These are phyloP conservation scores for Peronosclerospora sorghi DNA, from an alignment of 352 stramenopile genomes.

Conservation along the genomic window DNA sequence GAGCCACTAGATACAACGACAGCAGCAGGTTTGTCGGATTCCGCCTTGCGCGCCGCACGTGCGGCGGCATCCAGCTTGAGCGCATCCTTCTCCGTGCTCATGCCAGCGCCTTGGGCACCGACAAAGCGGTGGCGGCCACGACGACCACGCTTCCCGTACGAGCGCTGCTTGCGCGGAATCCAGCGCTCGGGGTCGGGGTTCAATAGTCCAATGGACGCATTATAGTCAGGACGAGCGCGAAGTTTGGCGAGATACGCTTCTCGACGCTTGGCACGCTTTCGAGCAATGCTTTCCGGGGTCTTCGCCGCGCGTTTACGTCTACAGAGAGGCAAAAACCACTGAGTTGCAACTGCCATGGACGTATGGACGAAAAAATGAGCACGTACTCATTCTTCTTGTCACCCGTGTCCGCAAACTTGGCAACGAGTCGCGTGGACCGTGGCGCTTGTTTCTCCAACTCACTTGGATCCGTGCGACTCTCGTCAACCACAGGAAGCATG, in stretches of 20 bases:
- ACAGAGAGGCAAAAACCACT: neutral
- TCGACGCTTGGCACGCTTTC: conserved; percentile 63
- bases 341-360: conserved; percentile 1
- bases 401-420: conserved; percentile 41
- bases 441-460: conserved; percentile 54
- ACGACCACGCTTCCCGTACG: conserved; percentile 60
- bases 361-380: neutral
- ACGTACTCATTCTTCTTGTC: conserved; percentile 81
- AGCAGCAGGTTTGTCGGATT: conserved; percentile 43
- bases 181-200: conserved; percentile 73
- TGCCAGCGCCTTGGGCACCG: conserved; percentile 63
- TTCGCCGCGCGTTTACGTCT: conserved; percentile 65
- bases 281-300: conserved; percentile 54
- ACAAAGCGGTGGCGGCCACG: conserved; percentile 76
- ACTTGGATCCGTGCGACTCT: conserved; percentile 43
- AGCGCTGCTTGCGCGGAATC: conserved; percentile 82
- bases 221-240: conserved; percentile 56
- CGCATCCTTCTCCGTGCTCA: conserved; percentile 73
- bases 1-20: conserved; percentile 47
- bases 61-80: conserved; percentile 72
- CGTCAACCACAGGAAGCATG: conserved; percentile 46
- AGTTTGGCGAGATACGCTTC: conserved; percentile 50
- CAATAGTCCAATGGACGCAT: conserved; percentile 62
- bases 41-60: conserved; percentile 57
- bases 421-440: conserved; percentile 45